Base-by-base conservation (phyloP, 1,284 basidiomycete genomes). In the Trichosporon asahii region DNA sequence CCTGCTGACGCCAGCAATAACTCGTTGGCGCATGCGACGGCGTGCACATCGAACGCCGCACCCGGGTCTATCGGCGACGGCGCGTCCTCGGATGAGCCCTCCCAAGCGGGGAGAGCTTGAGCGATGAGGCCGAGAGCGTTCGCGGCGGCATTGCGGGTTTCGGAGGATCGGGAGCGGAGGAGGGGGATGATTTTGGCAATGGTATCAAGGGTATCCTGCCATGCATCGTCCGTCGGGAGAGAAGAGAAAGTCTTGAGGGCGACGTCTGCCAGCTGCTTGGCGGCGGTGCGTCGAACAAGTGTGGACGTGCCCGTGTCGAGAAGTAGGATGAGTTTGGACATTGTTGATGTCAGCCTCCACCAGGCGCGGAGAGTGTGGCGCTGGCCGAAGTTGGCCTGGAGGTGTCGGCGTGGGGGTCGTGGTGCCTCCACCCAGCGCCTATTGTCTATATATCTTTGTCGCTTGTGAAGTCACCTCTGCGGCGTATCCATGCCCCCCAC, bases 251-350 rank as follows among this genome's bases (percentile, higher is more conserved):
- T 74, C 69, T 77, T 82, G 76, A 72, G 70, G 1, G 79, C 78
- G 33, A 85, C 73, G 49, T 83, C 80, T 8, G 82, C 79, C 6
- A 85, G 75, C 68, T 85, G 84, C 60, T 79, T 80, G 14, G 83
- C 82, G 1, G 83, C 83, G 27, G 84, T 85, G 11, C 79, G 77
- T 23, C 83, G 75, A 21, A 85, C 77, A 53, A 79, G 77, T 0
- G 76, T 70, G 1, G 83, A 83, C 1, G 84, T 82, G 8, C 84
- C 84, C 2, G 82, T 82, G 55, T 84, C 82, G 23, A 85, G 77
- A 3, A 85, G 79, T 7, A 82, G 74, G 71, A 85, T 78, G 69
- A 85, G 80, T 55, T 83, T 83, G 40, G 72, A 73, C 72, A 73
- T 73, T n/a, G 57, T 40, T 15, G 64, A 14, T 7, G n/a, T 29